Percentiles rank a stretch among this genome's conserved stretches.
Evolutionary conservation across 1,284 basidiomycete genomes (phyloP).

Genomic region (Athelia sp.): DNA sequence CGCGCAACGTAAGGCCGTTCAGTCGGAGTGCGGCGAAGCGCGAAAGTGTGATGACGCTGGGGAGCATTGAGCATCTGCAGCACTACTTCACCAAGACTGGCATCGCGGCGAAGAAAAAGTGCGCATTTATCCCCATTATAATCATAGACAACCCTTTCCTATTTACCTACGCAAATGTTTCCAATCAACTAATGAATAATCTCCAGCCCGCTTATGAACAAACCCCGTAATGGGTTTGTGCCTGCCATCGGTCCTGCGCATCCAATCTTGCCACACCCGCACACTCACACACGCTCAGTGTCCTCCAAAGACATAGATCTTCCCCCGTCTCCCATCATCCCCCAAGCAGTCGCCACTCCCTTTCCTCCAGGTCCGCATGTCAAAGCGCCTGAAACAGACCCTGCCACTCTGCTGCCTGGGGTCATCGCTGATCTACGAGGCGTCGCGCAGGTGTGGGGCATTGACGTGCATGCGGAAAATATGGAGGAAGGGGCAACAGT

Average conservation of each 20-base stretch:
- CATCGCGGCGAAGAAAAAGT: constrained; percentile 68
- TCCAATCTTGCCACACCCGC: no score
- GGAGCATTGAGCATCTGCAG: constrained; percentile 84
- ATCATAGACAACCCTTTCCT: no score
- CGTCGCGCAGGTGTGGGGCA: constrained; percentile 52
- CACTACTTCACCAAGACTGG: constrained; percentile 86
- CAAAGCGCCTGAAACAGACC: constrained; percentile 65
- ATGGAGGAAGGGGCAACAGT: constrained; percentile 17
- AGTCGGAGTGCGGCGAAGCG: constrained; percentile 81
- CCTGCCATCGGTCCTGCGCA: constrained; percentile 55
- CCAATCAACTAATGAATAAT: constrained; percentile 1
- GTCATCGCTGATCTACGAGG: constrained; percentile 67
- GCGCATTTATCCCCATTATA: constrained; percentile 23
- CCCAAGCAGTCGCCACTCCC: constrained; percentile 36
- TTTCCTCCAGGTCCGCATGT: constrained; percentile 45
- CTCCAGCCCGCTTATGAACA: constrained; percentile 42
- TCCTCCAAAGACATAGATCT: constrained; percentile 42
- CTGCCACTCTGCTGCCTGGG: constrained; percentile 63
- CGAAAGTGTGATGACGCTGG: constrained; percentile 81
- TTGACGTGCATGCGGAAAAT: constrained; percentile 21
- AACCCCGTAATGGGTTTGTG: constrained; percentile 55
- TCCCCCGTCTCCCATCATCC: constrained; percentile 63
- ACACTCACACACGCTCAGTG: constrained; percentile 24
- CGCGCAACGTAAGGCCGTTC: constrained; percentile 44
- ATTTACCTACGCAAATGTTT: not conserved